phyloP scores from a whole-genome alignment of 2,329 filamentous ascomycete species.

The Colletotrichum lentis region DNA sequence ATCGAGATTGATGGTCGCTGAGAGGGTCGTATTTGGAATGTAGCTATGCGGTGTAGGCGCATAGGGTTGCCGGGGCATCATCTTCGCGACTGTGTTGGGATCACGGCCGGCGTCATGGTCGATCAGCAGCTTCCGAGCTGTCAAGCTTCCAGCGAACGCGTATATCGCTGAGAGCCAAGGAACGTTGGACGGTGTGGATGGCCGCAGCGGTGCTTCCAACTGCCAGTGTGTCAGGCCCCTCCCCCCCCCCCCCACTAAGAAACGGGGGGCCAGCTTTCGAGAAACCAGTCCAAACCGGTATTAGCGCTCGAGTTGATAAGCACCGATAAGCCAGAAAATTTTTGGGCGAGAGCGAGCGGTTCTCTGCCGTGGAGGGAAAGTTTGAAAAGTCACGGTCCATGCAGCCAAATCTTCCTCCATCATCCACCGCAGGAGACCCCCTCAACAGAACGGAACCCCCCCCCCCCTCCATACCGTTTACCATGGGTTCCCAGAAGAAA shows the following conservation, averaged over 20 bases:
- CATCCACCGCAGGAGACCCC: constrained; percentile 12
- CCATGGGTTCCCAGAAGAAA: constrained; percentile 77
- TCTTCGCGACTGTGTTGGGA: constrained; percentile 46
- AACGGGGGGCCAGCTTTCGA: constrained; percentile 11
- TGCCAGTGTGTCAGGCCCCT: too few species aligned
- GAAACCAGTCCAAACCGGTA: not conserved
- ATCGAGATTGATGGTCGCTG: constrained; percentile 91
- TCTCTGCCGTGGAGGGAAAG: constrained; percentile 20
- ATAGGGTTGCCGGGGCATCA: constrained; percentile 74
- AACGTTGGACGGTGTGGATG: constrained; percentile 14
- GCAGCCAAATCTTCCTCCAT: constrained; percentile 23
- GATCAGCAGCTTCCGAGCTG: constrained; percentile 26
- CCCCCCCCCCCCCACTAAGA: not conserved
- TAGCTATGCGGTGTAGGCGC: constrained; percentile 92
- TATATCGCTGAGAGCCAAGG: constrained; percentile 11
- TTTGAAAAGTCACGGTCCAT: constrained; percentile 31
- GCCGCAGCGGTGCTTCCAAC: constrained; percentile 4
- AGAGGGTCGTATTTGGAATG: constrained; percentile 82
- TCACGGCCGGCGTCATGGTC: constrained; percentile 33
- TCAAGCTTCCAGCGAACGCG: constrained; percentile 7
- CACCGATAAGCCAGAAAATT: constrained; percentile 39
- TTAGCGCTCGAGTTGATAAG: constrained; percentile 16
- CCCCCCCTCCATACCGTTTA: constrained; percentile 46
- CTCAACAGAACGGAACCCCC: constrained; percentile 22
- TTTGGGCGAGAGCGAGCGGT: constrained; percentile 28